Evolutionary conservation across 192 early-diverging fungal genomes (phyloP), one percentile per base, ranked within the genome.

Genomic region (Entomortierella lignicola): DNA sequence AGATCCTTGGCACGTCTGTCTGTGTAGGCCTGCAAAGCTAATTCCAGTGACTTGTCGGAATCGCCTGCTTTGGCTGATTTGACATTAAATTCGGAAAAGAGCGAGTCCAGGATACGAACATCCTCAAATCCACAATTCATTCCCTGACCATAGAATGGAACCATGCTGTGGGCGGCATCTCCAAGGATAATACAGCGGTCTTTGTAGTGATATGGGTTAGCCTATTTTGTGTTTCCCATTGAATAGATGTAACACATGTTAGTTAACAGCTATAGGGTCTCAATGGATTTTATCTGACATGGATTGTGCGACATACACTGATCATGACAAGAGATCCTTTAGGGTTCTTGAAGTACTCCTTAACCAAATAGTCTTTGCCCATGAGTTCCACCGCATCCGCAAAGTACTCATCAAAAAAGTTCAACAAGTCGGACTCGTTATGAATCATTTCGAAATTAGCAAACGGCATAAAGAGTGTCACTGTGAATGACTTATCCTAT

Each of bases 71-170:
- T 69, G 51, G 43, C 44, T 1, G 82, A 63, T 20, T 69, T 63
- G 15, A 89, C 71, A 32, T 81, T 48, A 50, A 87, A 84, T 27
- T 90, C 82, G 30, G 90, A 88, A 15, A 97, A 74, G 4, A 90
- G 77, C 6, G 60, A 30, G 48, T 90, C 66, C 51, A 95, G 82
- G 18, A 92, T 86, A 41, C 92, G 82, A 18, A 95, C 89, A 70
- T 99, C 97, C 71, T 99, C 93, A 59, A 99, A 97, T 5, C 97
- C 97, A 82, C 96, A 98, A 83, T 99, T 99, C 97, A 99, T 98
- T 12, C 97, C 97, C 71, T 94, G 93, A 20, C 97, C 97, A 56
- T 95, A 99, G 69, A 99, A 99, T 6, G 97, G 97, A 0, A 99
- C 97, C 97, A 99, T 99, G 50, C 94, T 92, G 67, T 99, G 97